A percentile compares a stretch with the other conserved stretches of the same genome.
phyloP scores from a whole-genome alignment of 2,329 filamentous ascomycete genomes.

The Lachnellula arida region DNA sequence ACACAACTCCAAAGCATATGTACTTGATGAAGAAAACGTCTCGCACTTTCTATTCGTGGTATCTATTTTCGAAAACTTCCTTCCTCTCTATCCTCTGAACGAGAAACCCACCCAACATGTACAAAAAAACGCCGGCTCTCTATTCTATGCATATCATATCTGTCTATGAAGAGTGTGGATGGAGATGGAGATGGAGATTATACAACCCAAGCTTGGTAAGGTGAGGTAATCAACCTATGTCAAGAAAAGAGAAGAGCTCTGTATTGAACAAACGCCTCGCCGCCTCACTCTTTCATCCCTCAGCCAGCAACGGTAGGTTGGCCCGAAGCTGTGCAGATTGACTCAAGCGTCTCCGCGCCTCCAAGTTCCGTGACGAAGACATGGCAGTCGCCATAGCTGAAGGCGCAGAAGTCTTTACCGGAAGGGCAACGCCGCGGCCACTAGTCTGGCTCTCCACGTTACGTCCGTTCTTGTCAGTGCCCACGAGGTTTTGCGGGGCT shows the following conservation, averaged over 20 bases:
- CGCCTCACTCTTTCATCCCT: slow-evolving; percentile 5
- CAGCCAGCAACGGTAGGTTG: slow-evolving; percentile 27
- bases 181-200: too few species aligned
- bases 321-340: slow-evolving; percentile 26
- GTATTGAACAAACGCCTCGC: too few species aligned
- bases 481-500: slow-evolving; percentile 18
- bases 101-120: not conserved
- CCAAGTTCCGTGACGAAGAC: slow-evolving; percentile 23
- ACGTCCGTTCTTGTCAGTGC: slow-evolving; percentile 8
- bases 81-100: not conserved
- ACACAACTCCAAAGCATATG: not conserved
- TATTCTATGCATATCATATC: not conserved
- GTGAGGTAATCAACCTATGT: too few species aligned
- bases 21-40: not conserved
- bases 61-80: not conserved
- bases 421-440: not conserved
- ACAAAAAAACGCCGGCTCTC: not conserved
- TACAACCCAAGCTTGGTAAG: too few species aligned
- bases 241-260: not conserved
- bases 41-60: not conserved
- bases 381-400: slow-evolving; percentile 24
- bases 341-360: slow-evolving; percentile 25
- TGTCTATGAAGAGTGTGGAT: not conserved
- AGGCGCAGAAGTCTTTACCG: not conserved
- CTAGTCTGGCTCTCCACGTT: slow-evolving; percentile 9